Conservation (phyloP, 805 yeast genomes). For the Isabelozyma gotoi region DNA sequence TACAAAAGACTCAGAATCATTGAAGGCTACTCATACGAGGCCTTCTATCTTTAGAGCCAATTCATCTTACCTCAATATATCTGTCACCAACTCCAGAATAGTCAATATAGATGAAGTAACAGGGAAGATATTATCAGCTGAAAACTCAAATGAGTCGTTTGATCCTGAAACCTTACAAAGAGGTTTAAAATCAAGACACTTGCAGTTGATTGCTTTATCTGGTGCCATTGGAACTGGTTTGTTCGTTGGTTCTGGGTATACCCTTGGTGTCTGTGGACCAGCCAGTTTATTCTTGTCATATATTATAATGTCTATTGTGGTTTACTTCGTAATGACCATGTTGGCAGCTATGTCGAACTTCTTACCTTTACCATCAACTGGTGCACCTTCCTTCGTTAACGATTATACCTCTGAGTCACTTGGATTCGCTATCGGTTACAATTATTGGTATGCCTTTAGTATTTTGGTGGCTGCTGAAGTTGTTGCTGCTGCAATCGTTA, state of each 20-base stretch:
- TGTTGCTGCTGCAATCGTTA: slow-evolving; percentile 34
- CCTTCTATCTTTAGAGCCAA: slow-evolving; percentile 25
- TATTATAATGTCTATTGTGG: slow-evolving; percentile 18
- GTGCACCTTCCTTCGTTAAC: slow-evolving; percentile 29
- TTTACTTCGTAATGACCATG: slow-evolving; percentile 31
- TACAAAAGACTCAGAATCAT: not conserved
- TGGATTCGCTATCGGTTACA: slow-evolving; percentile 35
- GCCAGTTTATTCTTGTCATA: slow-evolving; percentile 53
- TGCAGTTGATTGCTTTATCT: slow-evolving; percentile 77
- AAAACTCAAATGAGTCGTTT: slow-evolving; percentile 16
- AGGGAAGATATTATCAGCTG: slow-evolving; percentile 18
- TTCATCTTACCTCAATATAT: slow-evolving; percentile 21
- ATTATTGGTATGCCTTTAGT: slow-evolving; percentile 33
- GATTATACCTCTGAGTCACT: slow-evolving; percentile 27
- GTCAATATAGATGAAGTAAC: slow-evolving; percentile 20
- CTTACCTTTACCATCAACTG: slow-evolving; percentile 34
- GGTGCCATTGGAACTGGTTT: slow-evolving; percentile 84
- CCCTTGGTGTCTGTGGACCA: slow-evolving; percentile 62
- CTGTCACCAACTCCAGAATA: slow-evolving; percentile 27
- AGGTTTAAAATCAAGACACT: slow-evolving; percentile 48
- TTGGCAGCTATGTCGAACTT: slow-evolving; percentile 34
- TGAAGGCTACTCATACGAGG: slow-evolving; percentile 9
- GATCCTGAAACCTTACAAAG: slow-evolving; percentile 30
- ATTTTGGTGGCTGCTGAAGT: slow-evolving; percentile 36
- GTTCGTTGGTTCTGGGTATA: slow-evolving; percentile 64